These are phyloP conservation scores for Rhizoclosmatium globosum DNA, from an alignment of 192 early-diverging fungal species.

Conservation along the genomic window DNA sequence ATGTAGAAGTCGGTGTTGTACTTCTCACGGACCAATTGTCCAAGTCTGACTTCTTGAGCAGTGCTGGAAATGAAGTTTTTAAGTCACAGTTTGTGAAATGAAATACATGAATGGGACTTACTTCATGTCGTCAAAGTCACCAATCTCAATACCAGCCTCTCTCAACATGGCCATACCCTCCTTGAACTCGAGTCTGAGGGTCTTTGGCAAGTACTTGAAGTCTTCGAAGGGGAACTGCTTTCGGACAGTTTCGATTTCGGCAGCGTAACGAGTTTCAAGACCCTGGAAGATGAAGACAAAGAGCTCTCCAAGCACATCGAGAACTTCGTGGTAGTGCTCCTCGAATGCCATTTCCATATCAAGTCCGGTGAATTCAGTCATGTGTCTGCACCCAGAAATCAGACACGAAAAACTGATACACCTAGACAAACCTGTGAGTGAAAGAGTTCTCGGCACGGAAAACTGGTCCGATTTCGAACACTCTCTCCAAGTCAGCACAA, in stretches of 20 bases:
- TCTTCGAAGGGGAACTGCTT: slow-evolving; percentile 93
- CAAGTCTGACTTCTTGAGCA: slow-evolving; percentile 83
- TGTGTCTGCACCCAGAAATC: slow-evolving; percentile 77
- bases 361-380: slow-evolving; percentile 98
- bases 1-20: slow-evolving; percentile 99
- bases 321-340: slow-evolving; percentile 98
- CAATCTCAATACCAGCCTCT: slow-evolving; percentile 87
- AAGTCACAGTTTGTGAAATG: neutral
- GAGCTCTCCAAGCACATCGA: slow-evolving; percentile 91
- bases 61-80: slow-evolving; percentile 60
- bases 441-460: slow-evolving; percentile 99
- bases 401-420: neutral
- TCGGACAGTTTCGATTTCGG: slow-evolving; percentile 87
- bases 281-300: slow-evolving; percentile 94
- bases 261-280: slow-evolving; percentile 79
- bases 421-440: slow-evolving; percentile 52
- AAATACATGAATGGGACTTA: slow-evolving; percentile 32
- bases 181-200: slow-evolving; percentile 83
- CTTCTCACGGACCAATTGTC: slow-evolving; percentile 89
- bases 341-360: slow-evolving; percentile 99
- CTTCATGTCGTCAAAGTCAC: slow-evolving; percentile 92
- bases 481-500: slow-evolving; percentile 94
- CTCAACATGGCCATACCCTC: slow-evolving; percentile 91
- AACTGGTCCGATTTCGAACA: slow-evolving; percentile 94
- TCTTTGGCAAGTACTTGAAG: slow-evolving; percentile 85